Base-by-base conservation (phyloP, 2,329 filamentous ascomycete species). In the Cladophialophora psammophila region DNA sequence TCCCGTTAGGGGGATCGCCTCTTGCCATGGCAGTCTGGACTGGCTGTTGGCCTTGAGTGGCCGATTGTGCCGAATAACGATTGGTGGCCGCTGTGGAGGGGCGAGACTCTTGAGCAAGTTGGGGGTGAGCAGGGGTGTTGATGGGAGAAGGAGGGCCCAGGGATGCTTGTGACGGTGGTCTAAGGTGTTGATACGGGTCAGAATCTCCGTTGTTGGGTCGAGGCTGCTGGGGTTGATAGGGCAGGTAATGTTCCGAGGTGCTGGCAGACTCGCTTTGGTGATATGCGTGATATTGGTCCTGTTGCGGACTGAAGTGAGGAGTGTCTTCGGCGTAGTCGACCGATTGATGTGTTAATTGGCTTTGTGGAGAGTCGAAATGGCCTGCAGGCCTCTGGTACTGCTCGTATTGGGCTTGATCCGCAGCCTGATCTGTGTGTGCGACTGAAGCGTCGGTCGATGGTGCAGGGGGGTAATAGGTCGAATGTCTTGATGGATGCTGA, bases 211-310 rank as follows among this genome's bases (percentile, higher is more conserved):
- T 66, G 53, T 31, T 58, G n/a, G 42, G 48, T 66, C 63, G 56
- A 42, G 67, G 40, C 4, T 52, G 58, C 42, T 68, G 67, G 4
- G 53, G 50, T 42, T 71, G 70, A 31, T 66, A 71, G 2, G 67
- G 71, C 35, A 67, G 79, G 80, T 66, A 80, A 75, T 55, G 68
- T 78, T 81, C 34, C 76, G 80, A 56, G 76, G 74, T 78, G 80
- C 79, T 73, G 72, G 76, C 69, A 58, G 60, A 60, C 31, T 64
- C 64, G n/a, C 54, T 32, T 48, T 68, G 69, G 18, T 69, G 70
- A 53, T 73, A 72, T n/a, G 68, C 57, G 38, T 71, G 69, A 40
- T 72, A 71, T 57, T 63, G 34, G 42, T 70, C 68, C 15, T 64
- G 65, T 60, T 67, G 65, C 13, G 68, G 61, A 35, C 60, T 66